These are phyloP conservation scores for Beauveria bassiana DNA, from an alignment of 2,329 filamentous ascomycete species.

Conservation along the genomic window DNA sequence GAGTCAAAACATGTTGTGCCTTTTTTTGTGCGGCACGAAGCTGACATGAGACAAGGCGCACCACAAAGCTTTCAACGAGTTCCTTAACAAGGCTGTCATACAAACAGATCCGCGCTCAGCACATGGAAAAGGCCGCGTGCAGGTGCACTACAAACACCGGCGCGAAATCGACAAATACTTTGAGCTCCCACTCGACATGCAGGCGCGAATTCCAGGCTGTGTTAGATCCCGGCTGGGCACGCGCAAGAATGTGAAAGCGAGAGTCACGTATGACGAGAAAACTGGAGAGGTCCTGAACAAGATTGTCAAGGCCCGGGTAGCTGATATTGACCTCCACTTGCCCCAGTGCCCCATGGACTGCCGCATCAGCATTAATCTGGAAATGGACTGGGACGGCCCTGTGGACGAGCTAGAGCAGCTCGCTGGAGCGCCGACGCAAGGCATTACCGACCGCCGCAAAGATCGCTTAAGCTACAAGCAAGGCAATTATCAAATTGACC, in stretches of 20 bases:
- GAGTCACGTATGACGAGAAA: conserved; percentile 70
- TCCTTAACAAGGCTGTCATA: conserved; percentile 63
- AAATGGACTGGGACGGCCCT: conserved; percentile 76
- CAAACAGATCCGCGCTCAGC: conserved; percentile 50
- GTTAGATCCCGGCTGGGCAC: conserved; percentile 48
- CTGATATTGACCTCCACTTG: conserved; percentile 80
- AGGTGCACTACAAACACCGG: conserved; percentile 73
- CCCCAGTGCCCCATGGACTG: conserved; percentile 76
- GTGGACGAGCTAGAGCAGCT: conserved; percentile 45
- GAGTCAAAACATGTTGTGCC: conserved; percentile 24
- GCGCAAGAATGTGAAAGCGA: conserved; percentile 38
- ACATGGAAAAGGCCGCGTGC: conserved; percentile 41
- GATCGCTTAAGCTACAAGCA: conserved; percentile 89
- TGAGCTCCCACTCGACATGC: conserved; percentile 55
- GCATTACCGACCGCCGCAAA: conserved; percentile 62
- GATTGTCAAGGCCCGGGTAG: conserved; percentile 86
- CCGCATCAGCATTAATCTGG: conserved; percentile 87
- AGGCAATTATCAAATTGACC: conserved; percentile 78
- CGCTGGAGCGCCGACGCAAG: conserved; percentile 28
- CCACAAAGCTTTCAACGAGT: conserved; percentile 77
- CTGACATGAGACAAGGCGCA: conserved; percentile 48
- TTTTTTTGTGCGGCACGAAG: not conserved
- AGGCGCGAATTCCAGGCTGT: conserved; percentile 54
- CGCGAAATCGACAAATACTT: conserved; percentile 80
- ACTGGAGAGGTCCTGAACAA: conserved; percentile 63